Evolutionary conservation across 257 asterid genomes (phyloP).

Genomic region (Ophiorrhiza pumila): DNA sequence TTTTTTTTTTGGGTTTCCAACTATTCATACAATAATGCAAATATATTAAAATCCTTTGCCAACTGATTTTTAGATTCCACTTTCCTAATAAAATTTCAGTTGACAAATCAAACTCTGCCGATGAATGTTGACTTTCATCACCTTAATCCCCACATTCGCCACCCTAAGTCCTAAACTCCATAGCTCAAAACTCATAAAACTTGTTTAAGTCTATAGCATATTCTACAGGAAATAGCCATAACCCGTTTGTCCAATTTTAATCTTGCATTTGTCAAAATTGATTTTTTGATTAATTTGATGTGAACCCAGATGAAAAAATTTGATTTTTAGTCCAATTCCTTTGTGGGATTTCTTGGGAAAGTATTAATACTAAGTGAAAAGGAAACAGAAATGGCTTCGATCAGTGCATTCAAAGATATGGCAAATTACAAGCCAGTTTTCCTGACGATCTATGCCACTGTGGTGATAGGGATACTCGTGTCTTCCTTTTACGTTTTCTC

Average conservation of each 20-base stretch:
- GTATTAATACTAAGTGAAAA: not conserved
- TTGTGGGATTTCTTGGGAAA: constrained; percentile 1
- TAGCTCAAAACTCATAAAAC: not conserved
- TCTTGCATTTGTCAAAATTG: not conserved
- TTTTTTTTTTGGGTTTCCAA: too few relatives aligned
- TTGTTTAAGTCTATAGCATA: not conserved
- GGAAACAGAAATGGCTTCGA: constrained; percentile 23
- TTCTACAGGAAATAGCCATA: not conserved
- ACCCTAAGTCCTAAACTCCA: constrained; percentile 7
- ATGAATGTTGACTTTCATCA: constrained; percentile 5
- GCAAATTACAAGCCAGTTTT: constrained; percentile 83
- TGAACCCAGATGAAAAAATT: constrained; percentile 9
- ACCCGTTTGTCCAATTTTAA: not conserved
- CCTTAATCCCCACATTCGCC: not conserved
- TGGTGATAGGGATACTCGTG: constrained; percentile 61
- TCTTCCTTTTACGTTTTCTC: constrained; percentile 84
- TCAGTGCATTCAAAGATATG: constrained; percentile 52
- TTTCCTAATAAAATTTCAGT: not conserved
- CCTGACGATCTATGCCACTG: constrained; percentile 75
- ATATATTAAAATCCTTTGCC: not conserved
- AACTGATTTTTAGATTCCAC: not conserved
- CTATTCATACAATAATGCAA: too few relatives aligned
- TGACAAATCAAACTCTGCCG: constrained; percentile 2
- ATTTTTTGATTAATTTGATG: constrained; percentile 2
- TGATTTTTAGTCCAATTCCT: not conserved